These are phyloP conservation scores for Fusarium tuaranense DNA, from an alignment of 2,329 filamentous ascomycete genomes.

Conservation along the genomic window DNA sequence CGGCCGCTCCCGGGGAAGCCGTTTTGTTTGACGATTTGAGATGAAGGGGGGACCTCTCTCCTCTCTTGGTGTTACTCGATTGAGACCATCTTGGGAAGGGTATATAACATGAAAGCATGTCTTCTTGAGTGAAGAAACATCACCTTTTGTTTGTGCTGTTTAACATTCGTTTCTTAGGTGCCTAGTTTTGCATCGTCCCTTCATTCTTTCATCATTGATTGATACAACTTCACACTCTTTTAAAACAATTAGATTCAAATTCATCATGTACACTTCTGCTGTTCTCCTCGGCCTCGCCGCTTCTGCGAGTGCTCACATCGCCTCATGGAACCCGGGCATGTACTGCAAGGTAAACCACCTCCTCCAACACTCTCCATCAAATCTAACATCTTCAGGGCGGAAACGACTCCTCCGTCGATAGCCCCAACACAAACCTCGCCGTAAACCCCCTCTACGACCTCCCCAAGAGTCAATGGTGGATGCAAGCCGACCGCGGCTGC, in stretches of 20 bases:
- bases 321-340: slow-evolving; percentile 45
- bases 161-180: slow-evolving; percentile 34
- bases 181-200: slow-evolving; percentile 39
- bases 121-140: background rate
- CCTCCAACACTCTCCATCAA: background rate
- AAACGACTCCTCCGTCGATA: slow-evolving; percentile 47
- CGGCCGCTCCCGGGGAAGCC: slow-evolving; percentile 34
- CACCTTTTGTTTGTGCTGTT: slow-evolving; percentile 1
- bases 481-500: slow-evolving; percentile 62
- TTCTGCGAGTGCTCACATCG: slow-evolving; percentile 41
- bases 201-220: slow-evolving; percentile 21
- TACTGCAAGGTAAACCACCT: slow-evolving; percentile 40
- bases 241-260: background rate
- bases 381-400: slow-evolving; percentile 41
- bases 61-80: background rate
- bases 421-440: slow-evolving; percentile 57
- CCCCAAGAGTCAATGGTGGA: slow-evolving; percentile 61
- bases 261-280: slow-evolving; percentile 37
- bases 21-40: slow-evolving; percentile 19
- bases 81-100: background rate
- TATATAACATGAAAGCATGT: slow-evolving; percentile 15
- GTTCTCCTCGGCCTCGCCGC: slow-evolving; percentile 36
- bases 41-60: slow-evolving; percentile 32
- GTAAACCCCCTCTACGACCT: slow-evolving; percentile 61
- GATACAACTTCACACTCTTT: slow-evolving; percentile 4